These are phyloP conservation scores for Dictyostelium discoideum DNA, from an alignment of 78 protist genomes.

Conservation along the genomic window DNA sequence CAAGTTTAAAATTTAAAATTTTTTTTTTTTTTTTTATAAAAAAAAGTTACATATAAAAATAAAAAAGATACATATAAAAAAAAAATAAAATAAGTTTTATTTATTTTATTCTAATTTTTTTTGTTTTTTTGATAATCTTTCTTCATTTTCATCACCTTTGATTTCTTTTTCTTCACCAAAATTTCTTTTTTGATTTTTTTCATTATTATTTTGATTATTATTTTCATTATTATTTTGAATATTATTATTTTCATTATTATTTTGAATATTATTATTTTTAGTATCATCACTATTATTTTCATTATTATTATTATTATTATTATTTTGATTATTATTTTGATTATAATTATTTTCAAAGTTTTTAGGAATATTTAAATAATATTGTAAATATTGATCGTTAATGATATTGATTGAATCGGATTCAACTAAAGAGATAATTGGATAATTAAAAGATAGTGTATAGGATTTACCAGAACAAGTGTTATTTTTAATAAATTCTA, in stretches of 20 bases:
- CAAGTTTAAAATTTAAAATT: neutral
- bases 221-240: neutral
- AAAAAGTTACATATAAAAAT: neutral
- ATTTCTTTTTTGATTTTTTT: neutral
- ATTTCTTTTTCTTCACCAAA: neutral
- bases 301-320: conserved; percentile 20
- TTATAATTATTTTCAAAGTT: neutral
- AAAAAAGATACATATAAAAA: neutral
- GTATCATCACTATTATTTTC: neutral
- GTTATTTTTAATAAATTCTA: neutral
- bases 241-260: neutral
- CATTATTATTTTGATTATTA: neutral
- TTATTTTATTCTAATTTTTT: neutral
- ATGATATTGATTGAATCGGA: neutral
- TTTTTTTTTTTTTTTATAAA: neutral
- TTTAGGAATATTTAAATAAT: neutral
- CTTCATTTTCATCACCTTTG: neutral
- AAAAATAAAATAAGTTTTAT: neutral
- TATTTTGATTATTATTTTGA: neutral
- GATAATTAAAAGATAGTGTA: neutral
- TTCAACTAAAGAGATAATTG: neutral
- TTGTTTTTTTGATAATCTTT: neutral
- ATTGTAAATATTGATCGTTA: neutral
- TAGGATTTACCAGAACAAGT: neutral
- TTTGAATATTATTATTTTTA: no score